Conservation (phyloP, 2,329 filamentous ascomycete species). For the Sclerotinia nivalis region DNA sequence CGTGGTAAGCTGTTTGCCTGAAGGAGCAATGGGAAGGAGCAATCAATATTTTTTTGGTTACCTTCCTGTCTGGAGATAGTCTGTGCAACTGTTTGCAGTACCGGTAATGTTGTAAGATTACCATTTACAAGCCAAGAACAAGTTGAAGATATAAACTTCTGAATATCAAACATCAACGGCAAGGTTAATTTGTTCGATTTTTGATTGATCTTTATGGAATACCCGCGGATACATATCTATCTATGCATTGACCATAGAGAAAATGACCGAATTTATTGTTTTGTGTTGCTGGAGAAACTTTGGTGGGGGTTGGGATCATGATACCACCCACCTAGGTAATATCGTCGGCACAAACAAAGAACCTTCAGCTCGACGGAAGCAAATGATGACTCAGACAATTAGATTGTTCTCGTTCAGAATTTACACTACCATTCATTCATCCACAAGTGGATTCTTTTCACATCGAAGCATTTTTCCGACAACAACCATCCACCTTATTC, state of each 20-base stretch:
- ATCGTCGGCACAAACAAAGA: not conserved
- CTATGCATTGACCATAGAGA: not conserved
- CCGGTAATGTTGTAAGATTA: not conserved
- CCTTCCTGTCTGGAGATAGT: conserved; percentile 6
- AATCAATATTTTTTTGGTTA: not conserved
- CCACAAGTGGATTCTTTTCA: not conserved
- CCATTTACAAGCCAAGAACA: not conserved
- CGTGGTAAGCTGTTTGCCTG: conserved; percentile 1
- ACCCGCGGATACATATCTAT: not conserved
- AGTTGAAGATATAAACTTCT: conserved; percentile 7
- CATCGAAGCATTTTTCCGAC: not conserved
- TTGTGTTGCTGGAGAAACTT: not conserved
- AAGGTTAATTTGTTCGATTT: not conserved
- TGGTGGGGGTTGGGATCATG: not conserved
- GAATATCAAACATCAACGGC: not conserved
- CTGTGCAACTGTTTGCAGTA: not conserved
- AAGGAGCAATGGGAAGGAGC: not conserved
- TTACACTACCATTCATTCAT: not conserved
- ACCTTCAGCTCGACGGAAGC: not conserved
- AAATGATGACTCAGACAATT: not conserved
- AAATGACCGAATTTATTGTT: not conserved
- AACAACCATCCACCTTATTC: not conserved
- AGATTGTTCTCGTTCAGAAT: not conserved
- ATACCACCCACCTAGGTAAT: not conserved
- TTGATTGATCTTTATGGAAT: not conserved